Base-by-base conservation (phyloP, 2,329 filamentous ascomycete species). In the Fusarium guadeloupense region DNA sequence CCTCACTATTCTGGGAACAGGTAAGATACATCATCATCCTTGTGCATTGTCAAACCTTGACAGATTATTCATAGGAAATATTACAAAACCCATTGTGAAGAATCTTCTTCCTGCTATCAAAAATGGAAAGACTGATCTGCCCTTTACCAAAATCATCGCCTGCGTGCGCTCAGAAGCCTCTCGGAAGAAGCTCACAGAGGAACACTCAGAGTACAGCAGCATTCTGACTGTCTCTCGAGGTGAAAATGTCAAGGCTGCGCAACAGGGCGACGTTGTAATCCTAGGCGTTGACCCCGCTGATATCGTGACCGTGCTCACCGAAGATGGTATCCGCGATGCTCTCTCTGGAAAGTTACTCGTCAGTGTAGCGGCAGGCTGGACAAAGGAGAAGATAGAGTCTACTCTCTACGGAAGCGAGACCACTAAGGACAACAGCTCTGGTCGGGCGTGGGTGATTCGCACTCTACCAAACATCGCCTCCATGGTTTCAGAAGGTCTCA, bases 281-380 rank as follows among this genome's bases (percentile, higher is more conserved):
- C 71, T 85, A 2, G 81, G 72, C 3, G 76, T 79, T 3, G 80
- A 83, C 35, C 82, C 82, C 0, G 68, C 76, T 3, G 77, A 81
- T 20, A 74, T 83, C 3, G 64, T 72, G 10, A 33, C 60, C 0
- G 74, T 78, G 0, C 64, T 85, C 6, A 68, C 63, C 0, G 67
- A 77, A 34, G 66, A 74, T 0, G 76, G 75, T 0, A 62, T 83
- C 3, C 43, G 60, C 0, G 72, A 78, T 6, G 79, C 77, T 0
- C 47, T 84, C 1, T 62, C 68, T 1, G 67, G 71, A 5, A 85
- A 84, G 59, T 73, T 84, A 1, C 53, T 84, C 10, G 80, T 84
- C 67, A 84, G 81, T 60, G 76, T 85, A 1, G 78, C 76, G 1
- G 82, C 82, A 1, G 82, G 82, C 1, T 83, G 78, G 79, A 76